phyloP scores from a whole-genome alignment of 345 rosid genomes.

The Streptanthus diversifolius region DNA sequence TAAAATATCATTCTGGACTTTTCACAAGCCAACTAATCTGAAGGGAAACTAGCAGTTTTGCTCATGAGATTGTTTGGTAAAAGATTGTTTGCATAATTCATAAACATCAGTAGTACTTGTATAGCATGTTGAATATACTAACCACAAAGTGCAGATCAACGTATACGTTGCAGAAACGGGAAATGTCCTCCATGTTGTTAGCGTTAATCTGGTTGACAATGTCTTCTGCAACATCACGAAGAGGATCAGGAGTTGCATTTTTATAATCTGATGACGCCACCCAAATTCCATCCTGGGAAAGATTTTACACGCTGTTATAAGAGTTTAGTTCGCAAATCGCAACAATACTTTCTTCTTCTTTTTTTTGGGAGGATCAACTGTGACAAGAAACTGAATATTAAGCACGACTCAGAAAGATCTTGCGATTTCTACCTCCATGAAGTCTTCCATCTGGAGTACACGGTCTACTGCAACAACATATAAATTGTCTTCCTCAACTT shows the following conservation, averaged over 20 bases:
- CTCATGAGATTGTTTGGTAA: not conserved
- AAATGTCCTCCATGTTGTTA: conserved; percentile 67
- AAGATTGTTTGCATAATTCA: not conserved
- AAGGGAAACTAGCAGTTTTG: not conserved
- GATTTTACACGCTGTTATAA: not conserved
- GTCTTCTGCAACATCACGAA: conserved; percentile 65
- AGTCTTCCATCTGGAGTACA: conserved; percentile 84
- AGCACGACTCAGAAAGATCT: not conserved
- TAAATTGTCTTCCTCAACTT: conserved; percentile 50
- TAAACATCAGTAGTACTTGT: not conserved
- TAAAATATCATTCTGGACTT: not conserved
- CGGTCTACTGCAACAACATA: conserved; percentile 60
- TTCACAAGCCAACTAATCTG: not conserved
- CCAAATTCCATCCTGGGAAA: conserved; percentile 68
- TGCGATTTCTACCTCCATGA: conserved; percentile 59
- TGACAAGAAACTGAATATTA: not conserved
- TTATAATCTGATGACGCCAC: conserved; percentile 68
- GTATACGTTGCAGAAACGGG: conserved; percentile 75
- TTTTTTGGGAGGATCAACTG: not conserved
- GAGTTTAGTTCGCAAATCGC: not conserved
- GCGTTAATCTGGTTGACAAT: conserved; percentile 66
- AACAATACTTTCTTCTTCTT: not conserved
- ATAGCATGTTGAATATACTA: conserved; percentile 16
- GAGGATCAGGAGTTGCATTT: conserved; percentile 79
- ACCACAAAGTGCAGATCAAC: conserved; percentile 86